A percentile compares a stretch with the other conserved stretches of the same genome.
Conservation (phyloP, 306 rosid species). For the Luffa aegyptiaca region DNA sequence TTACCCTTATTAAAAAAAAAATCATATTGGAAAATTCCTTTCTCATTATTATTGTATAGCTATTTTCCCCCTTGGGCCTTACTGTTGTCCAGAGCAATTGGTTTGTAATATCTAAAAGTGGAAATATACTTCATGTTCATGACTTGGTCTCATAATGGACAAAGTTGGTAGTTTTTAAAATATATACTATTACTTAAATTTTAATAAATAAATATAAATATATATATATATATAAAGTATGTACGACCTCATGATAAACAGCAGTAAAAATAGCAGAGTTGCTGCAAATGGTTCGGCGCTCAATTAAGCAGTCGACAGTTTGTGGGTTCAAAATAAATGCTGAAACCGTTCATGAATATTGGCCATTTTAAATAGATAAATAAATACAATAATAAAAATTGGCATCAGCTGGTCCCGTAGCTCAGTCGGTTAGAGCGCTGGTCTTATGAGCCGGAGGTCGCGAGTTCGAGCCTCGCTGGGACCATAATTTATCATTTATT, state of each 20-base stretch:
- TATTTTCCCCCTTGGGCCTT: neutral
- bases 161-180: neutral
- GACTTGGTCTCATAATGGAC: neutral
- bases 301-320: neutral
- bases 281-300: neutral
- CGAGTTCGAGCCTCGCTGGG: slow-evolving; percentile 2
- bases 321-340: neutral
- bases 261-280: neutral
- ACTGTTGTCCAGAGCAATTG: neutral
- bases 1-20: neutral
- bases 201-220: too few relatives aligned
- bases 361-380: too few relatives aligned
- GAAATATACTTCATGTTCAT: neutral
- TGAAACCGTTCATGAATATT: neutral
- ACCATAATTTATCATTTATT: neutral
- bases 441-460: slow-evolving; percentile 10
- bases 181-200: neutral
- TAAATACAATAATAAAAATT: too few relatives aligned
- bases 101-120: neutral
- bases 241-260: neutral
- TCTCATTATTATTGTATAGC: neutral
- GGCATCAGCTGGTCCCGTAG: neutral
- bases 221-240: neutral
- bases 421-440: slow-evolving; percentile 2
- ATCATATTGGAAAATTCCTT: neutral